These are phyloP conservation scores for Massospora cicadina DNA, from an alignment of 371 early-diverging fungal genomes.

Conservation along the genomic window DNA sequence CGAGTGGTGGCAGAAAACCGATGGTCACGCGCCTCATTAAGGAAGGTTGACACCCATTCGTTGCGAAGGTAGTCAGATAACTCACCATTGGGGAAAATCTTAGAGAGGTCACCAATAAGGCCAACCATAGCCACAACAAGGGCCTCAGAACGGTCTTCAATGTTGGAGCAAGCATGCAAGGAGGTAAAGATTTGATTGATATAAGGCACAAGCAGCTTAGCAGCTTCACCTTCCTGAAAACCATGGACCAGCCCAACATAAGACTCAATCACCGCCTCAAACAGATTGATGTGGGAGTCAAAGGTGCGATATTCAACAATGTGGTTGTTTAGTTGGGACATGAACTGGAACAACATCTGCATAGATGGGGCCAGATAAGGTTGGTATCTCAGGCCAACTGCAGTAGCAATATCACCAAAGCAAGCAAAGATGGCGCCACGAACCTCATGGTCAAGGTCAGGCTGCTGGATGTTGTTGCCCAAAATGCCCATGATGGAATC, in stretches of 20 bases:
- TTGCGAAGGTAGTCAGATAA: constrained; percentile 36
- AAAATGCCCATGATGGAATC: constrained; percentile 70
- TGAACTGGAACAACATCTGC: constrained; percentile 71
- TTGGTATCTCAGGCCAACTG: constrained; percentile 76
- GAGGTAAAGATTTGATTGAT: constrained; percentile 56
- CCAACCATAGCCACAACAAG: constrained; percentile 58
- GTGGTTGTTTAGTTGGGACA: constrained; percentile 36
- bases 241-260: constrained; percentile 91
- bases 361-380: constrained; percentile 63
- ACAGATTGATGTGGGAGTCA: constrained; percentile 66
- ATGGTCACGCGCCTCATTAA: constrained; percentile 57
- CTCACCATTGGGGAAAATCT: constrained; percentile 48
- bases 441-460: constrained; percentile 59
- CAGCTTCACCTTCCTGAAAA: constrained; percentile 44
- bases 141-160: constrained; percentile 32
- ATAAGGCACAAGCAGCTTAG: constrained; percentile 34
- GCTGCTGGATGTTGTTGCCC: constrained; percentile 52
- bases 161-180: constrained; percentile 37
- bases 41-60: constrained; percentile 39
- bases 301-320: constrained; percentile 44
- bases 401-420: constrained; percentile 95
- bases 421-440: constrained; percentile 86
- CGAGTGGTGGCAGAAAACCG: constrained; percentile 37
- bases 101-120: constrained; percentile 62
- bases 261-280: constrained; percentile 82